Conservation (phyloP, 257 asterid species). For the Nicotiana tomentosiformis region DNA sequence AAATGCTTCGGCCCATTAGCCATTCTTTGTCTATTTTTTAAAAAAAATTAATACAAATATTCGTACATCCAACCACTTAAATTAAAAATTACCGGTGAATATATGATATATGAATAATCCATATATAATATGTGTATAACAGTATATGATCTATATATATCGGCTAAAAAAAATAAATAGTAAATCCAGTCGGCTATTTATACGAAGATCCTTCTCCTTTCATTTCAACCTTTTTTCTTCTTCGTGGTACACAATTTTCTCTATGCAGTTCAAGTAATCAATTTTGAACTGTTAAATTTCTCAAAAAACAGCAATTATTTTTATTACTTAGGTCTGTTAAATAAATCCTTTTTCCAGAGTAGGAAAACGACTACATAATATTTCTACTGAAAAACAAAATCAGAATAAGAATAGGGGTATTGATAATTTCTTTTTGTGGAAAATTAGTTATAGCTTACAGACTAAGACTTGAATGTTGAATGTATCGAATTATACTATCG, state of each 20-base stretch:
- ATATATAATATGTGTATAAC: too few relatives aligned
- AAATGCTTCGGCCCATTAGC: background rate
- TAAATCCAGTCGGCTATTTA: too few relatives aligned
- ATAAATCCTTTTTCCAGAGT: background rate
- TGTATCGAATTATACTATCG: background rate
- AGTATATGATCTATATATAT: too few relatives aligned
- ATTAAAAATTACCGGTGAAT: too few relatives aligned
- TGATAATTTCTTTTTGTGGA: background rate
- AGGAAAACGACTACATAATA: background rate
- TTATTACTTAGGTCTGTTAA: background rate
- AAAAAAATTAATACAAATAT: too few relatives aligned
- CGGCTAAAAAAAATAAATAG: too few relatives aligned
- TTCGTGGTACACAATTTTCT: background rate
- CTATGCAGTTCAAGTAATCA: background rate
- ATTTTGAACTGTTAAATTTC: background rate
- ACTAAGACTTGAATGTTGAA: background rate
- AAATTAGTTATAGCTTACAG: background rate
- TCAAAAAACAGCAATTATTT: background rate
- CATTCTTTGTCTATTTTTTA: background rate
- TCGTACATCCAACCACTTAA: too few relatives aligned
- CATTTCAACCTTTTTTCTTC: background rate
- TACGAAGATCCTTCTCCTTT: too few relatives aligned
- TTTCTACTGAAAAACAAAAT: background rate
- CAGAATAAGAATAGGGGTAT: too few relatives aligned
- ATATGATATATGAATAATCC: too few relatives aligned